phyloP scores from a whole-genome alignment of 306 rosid genomes.

The Cajanus cajan region DNA sequence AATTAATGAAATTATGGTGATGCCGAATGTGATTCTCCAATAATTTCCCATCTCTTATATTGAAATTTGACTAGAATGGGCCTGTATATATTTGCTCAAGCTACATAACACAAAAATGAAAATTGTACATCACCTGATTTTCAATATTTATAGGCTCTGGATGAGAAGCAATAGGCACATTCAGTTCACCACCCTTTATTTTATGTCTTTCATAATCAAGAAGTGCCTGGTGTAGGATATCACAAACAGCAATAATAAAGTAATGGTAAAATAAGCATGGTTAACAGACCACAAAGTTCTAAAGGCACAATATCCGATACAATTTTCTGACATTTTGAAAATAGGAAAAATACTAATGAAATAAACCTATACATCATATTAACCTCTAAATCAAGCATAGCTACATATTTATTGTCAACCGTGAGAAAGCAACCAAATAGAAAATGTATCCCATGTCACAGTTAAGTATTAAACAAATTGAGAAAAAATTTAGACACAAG shows the following conservation, averaged over 20 bases:
- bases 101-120: conserved; percentile 5
- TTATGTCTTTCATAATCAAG: conserved; percentile 96
- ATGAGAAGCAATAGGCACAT: conserved; percentile 63
- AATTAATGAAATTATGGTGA: background rate
- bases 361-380: background rate
- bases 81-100: conserved; percentile 14
- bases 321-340: conserved; percentile 10
- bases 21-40: background rate
- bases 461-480: background rate
- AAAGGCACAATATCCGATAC: conserved; percentile 18
- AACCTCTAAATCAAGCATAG: conserved; percentile 7
- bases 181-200: conserved; percentile 69
- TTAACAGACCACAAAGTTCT: background rate
- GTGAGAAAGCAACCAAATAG: conserved; percentile 14
- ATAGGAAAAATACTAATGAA: background rate
- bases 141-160: conserved; percentile 72
- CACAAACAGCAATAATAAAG: conserved; percentile 16
- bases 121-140: conserved; percentile 60
- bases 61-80: conserved; percentile 11
- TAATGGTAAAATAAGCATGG: background rate
- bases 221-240: conserved; percentile 67
- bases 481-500: background rate
- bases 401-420: conserved; percentile 12
- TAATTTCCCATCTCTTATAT: background rate
- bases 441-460: conserved; percentile 16